A percentile compares a stretch with the other conserved stretches of the same genome.
phyloP scores from a whole-genome alignment of 2,329 filamentous ascomycete species.

The Ophiostoma populinum region DNA sequence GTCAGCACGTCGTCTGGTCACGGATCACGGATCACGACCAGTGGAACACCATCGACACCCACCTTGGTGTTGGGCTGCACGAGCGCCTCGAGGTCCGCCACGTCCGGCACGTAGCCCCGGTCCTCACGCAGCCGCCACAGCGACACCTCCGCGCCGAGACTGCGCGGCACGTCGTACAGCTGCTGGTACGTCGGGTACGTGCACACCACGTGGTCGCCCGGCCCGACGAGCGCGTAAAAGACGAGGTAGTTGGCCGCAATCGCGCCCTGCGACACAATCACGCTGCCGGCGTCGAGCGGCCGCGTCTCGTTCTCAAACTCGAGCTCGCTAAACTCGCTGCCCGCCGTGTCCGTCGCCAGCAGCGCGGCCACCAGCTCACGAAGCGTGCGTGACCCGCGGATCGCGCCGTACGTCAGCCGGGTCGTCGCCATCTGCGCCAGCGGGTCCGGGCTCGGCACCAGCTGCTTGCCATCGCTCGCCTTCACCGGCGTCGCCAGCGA shows the following conservation, averaged over 20 bases:
- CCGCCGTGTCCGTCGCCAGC: background rate
- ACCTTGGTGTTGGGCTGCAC: slow-evolving; percentile 56
- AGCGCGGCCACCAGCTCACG: slow-evolving; percentile 40
- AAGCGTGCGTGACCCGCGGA: slow-evolving; percentile 49
- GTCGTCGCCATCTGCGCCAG: slow-evolving; percentile 29
- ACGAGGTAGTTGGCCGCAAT: slow-evolving; percentile 75
- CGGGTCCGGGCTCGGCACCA: slow-evolving; percentile 16
- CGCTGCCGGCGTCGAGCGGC: slow-evolving; percentile 31
- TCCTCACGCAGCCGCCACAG: slow-evolving; percentile 54
- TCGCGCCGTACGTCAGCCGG: slow-evolving; percentile 54
- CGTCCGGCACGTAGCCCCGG: slow-evolving; percentile 48
- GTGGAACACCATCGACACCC: slow-evolving; percentile 24
- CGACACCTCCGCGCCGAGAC: slow-evolving; percentile 59
- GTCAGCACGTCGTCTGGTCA: too few species aligned
- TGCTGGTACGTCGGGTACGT: slow-evolving; percentile 81
- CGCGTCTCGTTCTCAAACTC: background rate
- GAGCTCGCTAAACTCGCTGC: too few species aligned
- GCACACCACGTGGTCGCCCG: slow-evolving; percentile 70
- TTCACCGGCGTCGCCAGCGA: slow-evolving; percentile 38
- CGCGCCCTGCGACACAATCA: slow-evolving; percentile 64
- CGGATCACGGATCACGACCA: too few species aligned
- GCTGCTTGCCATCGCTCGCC: slow-evolving; percentile 9
- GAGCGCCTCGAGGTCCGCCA: slow-evolving; percentile 46
- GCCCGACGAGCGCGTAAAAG: slow-evolving; percentile 53
- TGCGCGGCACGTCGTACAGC: slow-evolving; percentile 57